phyloP scores from a whole-genome alignment of 2,329 filamentous ascomycete species.

The Aspergillus nomiae region DNA sequence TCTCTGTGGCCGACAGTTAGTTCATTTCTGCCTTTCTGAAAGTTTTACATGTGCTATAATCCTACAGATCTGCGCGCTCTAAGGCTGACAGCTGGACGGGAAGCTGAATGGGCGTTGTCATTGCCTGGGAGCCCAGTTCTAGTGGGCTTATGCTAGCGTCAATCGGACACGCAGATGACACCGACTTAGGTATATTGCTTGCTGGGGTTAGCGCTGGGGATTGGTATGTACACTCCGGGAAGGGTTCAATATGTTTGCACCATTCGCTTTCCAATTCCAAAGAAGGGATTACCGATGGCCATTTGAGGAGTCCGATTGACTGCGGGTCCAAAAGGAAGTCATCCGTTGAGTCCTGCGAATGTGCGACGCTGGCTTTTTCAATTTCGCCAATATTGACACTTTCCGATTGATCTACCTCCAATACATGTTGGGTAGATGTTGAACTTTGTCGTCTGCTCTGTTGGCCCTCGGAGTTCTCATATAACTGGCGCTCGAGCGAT shows the following conservation, averaged over 20 bases:
- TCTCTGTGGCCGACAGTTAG: not conserved
- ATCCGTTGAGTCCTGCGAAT: not conserved
- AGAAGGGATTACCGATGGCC: not conserved
- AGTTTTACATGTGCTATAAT: not conserved
- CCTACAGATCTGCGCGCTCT: not conserved
- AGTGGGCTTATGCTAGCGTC: not conserved
- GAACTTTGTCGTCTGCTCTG: no score
- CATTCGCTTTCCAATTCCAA: not conserved
- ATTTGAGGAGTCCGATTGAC: not conserved
- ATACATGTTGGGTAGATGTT: not conserved
- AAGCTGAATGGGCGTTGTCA: not conserved
- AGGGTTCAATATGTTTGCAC: not conserved
- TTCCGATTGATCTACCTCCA: not conserved
- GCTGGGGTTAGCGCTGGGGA: not conserved
- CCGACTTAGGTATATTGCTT: not conserved
- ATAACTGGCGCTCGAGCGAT: not conserved
- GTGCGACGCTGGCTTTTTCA: not conserved
- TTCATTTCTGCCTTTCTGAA: not conserved
- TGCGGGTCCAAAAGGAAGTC: not conserved
- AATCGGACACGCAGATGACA: not conserved
- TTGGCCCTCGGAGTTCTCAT: not conserved
- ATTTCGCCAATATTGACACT: not conserved
- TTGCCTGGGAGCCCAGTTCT: not conserved
- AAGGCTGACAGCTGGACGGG: not conserved
- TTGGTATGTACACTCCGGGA: not conserved